Base-by-base conservation (phyloP, 2,329 filamentous ascomycete genomes). In the Thermothelomyces thermophilus region DNA sequence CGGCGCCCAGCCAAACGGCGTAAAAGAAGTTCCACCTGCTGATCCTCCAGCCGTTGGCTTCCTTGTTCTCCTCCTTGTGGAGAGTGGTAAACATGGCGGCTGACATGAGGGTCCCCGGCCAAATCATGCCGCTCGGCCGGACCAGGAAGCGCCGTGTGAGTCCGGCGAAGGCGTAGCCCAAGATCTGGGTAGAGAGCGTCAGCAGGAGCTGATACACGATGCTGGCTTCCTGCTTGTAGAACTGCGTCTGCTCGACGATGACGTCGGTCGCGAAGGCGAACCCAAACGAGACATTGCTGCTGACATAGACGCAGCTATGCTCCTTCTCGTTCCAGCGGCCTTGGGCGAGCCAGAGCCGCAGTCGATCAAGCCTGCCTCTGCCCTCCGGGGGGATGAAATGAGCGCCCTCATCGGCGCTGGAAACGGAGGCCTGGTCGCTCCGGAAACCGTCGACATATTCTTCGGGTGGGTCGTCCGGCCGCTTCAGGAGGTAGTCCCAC, bases 251-350 rank as follows among this genome's bases (percentile, higher is more conserved):
- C 66, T 94, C 88, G 46, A 94, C 87, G 58, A 95, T 93, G 52
- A 93, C 85, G 70, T 93, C 87, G 24, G 88, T 93, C 7, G 87
- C 87, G 68, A 93, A 93, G 22, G 88, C 87, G 67, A 93, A 93
- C 2, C 87, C 88, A 64, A 93, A 93, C 17, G 87, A 89, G 36
- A 93, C 87, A 63, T 93, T 93, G 69, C 87, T 91, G 72, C 85
- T 89, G 59, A 93, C 88, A 60, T 93, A 93, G 45, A 93, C 87
- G 63, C 87, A 93, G 36, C 84, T 87, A 66, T 93, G 88, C 65
- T 93, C 87, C 65, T 93, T 93, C 63, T 90, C 84, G 63, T 93
- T 93, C 88, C 88, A 93, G 31, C 72, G 75, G 3, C 87, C 87
- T 66, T 91, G 87, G 1, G 82, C 83, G 24, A 91, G 72, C 87